Conservation (phyloP, 2,329 filamentous ascomycete species). For the Ceratocystis smalleyi region DNA sequence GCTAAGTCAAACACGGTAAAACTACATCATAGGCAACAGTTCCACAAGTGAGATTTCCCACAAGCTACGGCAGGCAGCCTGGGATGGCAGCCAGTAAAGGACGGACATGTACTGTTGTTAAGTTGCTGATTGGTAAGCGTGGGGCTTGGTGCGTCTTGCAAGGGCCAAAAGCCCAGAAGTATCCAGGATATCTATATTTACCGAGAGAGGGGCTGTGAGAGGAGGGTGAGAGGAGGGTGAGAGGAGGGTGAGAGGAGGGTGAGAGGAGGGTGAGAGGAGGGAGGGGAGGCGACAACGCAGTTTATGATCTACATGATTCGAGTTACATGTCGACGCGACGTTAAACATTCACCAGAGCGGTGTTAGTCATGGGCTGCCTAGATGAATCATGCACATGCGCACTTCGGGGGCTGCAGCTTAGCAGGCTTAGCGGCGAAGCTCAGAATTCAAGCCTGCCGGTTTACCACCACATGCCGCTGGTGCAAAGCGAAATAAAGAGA, state of each 20-base stretch:
- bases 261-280: not conserved
- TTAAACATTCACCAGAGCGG: not conserved
- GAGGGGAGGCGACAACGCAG: not conserved
- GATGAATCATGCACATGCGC: not conserved
- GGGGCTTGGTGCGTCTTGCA: not conserved
- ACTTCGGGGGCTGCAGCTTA: not conserved
- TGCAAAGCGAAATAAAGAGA: not conserved
- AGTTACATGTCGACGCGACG: not conserved
- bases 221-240: too few species aligned
- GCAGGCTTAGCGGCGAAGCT: not conserved
- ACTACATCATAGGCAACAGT: not conserved
- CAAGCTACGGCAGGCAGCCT: not conserved
- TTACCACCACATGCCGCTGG: not conserved
- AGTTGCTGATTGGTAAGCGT: not conserved
- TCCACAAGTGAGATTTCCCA: not conserved
- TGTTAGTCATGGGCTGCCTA: not conserved
- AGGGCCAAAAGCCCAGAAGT: slow-evolving; percentile 5
- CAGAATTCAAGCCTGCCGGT: not conserved
- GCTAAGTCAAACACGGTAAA: not conserved
- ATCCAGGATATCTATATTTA: not conserved
- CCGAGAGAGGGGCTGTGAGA: not conserved
- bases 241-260: too few species aligned
- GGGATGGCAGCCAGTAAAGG: not conserved
- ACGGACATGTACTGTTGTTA: not conserved
- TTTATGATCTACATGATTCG: not conserved